These are phyloP conservation scores for Phytophthora lateralis DNA, from an alignment of 352 stramenopile species.

Conservation along the genomic window DNA sequence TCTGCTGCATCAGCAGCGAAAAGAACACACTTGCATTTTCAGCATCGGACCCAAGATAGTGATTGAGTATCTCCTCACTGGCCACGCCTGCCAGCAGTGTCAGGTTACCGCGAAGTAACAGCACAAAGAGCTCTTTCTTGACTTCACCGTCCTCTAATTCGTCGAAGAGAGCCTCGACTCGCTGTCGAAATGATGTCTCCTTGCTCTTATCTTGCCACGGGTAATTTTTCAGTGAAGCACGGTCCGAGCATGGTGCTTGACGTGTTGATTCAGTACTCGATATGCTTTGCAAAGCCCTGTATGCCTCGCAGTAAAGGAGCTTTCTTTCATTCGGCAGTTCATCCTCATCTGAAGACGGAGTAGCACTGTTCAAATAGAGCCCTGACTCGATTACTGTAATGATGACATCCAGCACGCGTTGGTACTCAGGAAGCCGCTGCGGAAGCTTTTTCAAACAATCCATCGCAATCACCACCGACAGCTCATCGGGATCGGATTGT, in stretches of 20 bases:
- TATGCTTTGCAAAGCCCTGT: slow-evolving; percentile 17
- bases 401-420: slow-evolving; percentile 59
- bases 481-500: slow-evolving; percentile 43
- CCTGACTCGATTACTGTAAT: slow-evolving; percentile 58
- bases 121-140: slow-evolving; percentile 44
- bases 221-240: slow-evolving; percentile 15
- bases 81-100: slow-evolving; percentile 32
- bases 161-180: slow-evolving; percentile 37
- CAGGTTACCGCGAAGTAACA: slow-evolving; percentile 44
- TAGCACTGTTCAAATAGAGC: slow-evolving; percentile 34
- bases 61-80: slow-evolving; percentile 40
- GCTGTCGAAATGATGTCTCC: slow-evolving; percentile 26
- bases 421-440: slow-evolving; percentile 58
- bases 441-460: slow-evolving; percentile 75
- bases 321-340: slow-evolving; percentile 9
- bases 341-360: slow-evolving; percentile 9
- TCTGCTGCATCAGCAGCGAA: slow-evolving; percentile 40
- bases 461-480: slow-evolving; percentile 70
- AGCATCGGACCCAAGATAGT: slow-evolving; percentile 33
- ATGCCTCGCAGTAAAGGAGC: slow-evolving; percentile 63
- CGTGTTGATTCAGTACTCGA: slow-evolving; percentile 5
- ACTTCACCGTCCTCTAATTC: slow-evolving; percentile 38
- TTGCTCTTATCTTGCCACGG: slow-evolving; percentile 21
- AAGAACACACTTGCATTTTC: slow-evolving; percentile 43
- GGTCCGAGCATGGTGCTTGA: not conserved